Base-by-base conservation (phyloP, 768 basidiomycete species). In the Tulasnella calospora region DNA sequence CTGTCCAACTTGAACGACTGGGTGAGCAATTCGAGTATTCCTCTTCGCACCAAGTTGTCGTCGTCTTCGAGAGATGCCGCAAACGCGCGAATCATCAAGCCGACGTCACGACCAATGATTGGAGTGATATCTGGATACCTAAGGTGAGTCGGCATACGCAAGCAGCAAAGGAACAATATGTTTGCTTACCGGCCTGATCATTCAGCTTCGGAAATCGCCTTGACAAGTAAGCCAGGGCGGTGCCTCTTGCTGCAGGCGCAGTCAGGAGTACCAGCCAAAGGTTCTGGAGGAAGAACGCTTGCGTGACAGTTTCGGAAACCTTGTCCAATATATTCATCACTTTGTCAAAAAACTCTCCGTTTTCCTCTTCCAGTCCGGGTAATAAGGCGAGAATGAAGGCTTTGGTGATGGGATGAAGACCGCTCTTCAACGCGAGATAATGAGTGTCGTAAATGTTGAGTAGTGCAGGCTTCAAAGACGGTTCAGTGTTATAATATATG, bases 331-430 rank as follows among this genome's bases (percentile, higher is more conserved):
- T 84, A 72, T 86, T 86, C 41, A 98, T 83, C 44, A 97, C 94
- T 86, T 93, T 94, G 74, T 99, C 98, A 82, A 98, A 98, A 85
- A 94, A 98, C 84, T 99, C 98, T 0, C 96, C 94, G 0, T 95
- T 96, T 84, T 98, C 97, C 83, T 99, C 98, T 84, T 99, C 98
- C 74, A 99, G 86, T 1, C 98, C 98, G 1, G 98, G 98, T 15
- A 99, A 89, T 33, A 99, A 84, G 0, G 97, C 94, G 69, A 99
- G 88, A 75, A 98, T 94, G 83, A 99, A 93, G 0, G 97, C 93
- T 84, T 98, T 98, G 89, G 94, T 95, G 17, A 95, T 88, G 23
- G 96, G 96, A 47, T 97, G 90, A 23, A 99, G 87, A 61, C 89
- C 88, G 6, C 85, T 85, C 86, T 95, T 91, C 40, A 99, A 85